phyloP scores from a whole-genome alignment of 2,329 filamentous ascomycete species.

The Clarireedia sp. region DNA sequence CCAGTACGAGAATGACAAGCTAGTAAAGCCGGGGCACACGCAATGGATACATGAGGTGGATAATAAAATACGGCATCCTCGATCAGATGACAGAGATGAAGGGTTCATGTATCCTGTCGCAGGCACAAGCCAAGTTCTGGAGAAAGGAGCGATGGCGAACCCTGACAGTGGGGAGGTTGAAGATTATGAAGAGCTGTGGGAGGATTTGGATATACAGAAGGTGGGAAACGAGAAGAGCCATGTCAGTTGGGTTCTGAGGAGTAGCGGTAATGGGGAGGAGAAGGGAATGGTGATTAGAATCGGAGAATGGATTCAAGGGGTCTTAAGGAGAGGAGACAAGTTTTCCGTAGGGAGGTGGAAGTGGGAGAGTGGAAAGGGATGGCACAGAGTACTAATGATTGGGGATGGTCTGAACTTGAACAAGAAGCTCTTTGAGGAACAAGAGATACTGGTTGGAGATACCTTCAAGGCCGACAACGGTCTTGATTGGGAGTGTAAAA shows the following conservation, averaged over 20 bases:
- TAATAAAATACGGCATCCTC: conserved; percentile 17
- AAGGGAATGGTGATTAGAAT: conserved; percentile 20
- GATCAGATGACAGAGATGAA: conserved; percentile 23
- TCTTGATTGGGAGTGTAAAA: conserved; percentile 13
- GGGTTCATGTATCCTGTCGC: conserved; percentile 26
- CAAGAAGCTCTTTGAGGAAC: conserved; percentile 1
- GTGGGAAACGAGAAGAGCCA: conserved; percentile 2
- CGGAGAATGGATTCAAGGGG: conserved; percentile 16
- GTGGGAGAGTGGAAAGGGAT: conserved; percentile 12
- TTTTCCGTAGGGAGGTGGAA: conserved; percentile 16
- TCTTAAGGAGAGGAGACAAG: conserved; percentile 15
- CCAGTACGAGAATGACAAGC: conserved; percentile 2
- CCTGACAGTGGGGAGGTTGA: conserved; percentile 23
- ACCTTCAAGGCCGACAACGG: conserved; percentile 6
- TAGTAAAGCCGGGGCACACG: conserved; percentile 18
- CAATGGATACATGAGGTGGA: conserved; percentile 26
- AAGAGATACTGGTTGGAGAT: conserved; percentile 1
- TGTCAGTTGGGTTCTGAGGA: conserved; percentile 19
- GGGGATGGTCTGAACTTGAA: not conserved
- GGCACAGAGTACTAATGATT: conserved; percentile 9
- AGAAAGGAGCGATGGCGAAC: conserved; percentile 26
- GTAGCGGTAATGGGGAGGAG: conserved; percentile 1
- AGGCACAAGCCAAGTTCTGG: conserved; percentile 21
- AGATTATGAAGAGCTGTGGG: conserved; percentile 30
- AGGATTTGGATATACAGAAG: conserved; percentile 19